A percentile compares a stretch with the other conserved stretches of the same genome.
Evolutionary conservation across 1,284 basidiomycete genomes (phyloP).

Genomic region (Chalciporus piperatoides): DNA sequence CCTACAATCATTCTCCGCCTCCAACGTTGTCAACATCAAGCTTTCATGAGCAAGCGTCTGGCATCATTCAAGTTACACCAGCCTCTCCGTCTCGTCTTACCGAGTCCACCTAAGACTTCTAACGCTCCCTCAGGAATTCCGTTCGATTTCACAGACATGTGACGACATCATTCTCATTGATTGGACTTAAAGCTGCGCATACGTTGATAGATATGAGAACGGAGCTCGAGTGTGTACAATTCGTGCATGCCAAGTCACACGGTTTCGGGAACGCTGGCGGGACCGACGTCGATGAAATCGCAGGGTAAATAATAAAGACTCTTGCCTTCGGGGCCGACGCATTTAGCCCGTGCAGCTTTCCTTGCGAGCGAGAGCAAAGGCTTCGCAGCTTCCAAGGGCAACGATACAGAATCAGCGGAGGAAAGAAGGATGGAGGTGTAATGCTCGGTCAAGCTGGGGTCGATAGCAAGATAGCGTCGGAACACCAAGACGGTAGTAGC

Average conservation of each 20-base stretch:
- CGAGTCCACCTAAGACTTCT: slow-evolving; percentile 69
- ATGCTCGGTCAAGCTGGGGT: slow-evolving; percentile 82
- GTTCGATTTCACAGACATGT: slow-evolving; percentile 61
- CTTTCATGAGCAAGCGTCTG: slow-evolving; percentile 45
- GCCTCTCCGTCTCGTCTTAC: slow-evolving; percentile 50
- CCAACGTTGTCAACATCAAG: too few relatives aligned
- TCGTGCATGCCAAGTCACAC: slow-evolving; percentile 18
- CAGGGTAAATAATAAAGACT: slow-evolving; percentile 92
- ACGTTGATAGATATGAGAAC: slow-evolving; percentile 68
- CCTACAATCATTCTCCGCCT: background rate
- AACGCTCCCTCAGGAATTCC: slow-evolving; percentile 59
- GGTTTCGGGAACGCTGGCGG: slow-evolving; percentile 81
- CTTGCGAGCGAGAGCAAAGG: slow-evolving; percentile 81
- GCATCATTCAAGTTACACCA: slow-evolving; percentile 61
- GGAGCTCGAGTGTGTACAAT: slow-evolving; percentile 63
- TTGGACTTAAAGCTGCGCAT: slow-evolving; percentile 60
- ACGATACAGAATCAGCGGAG: slow-evolving; percentile 60
- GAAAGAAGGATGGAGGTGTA: slow-evolving; percentile 79
- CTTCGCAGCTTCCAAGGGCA: slow-evolving; percentile 93
- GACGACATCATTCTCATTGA: slow-evolving; percentile 73
- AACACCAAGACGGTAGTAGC: slow-evolving; percentile 84
- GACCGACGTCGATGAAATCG: slow-evolving; percentile 92
- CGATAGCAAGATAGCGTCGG: slow-evolving; percentile 84
- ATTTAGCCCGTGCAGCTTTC: slow-evolving; percentile 79
- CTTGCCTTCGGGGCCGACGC: slow-evolving; percentile 89